Base-by-base conservation (phyloP, 768 basidiomycete genomes). In the Tylopilus felleus region DNA sequence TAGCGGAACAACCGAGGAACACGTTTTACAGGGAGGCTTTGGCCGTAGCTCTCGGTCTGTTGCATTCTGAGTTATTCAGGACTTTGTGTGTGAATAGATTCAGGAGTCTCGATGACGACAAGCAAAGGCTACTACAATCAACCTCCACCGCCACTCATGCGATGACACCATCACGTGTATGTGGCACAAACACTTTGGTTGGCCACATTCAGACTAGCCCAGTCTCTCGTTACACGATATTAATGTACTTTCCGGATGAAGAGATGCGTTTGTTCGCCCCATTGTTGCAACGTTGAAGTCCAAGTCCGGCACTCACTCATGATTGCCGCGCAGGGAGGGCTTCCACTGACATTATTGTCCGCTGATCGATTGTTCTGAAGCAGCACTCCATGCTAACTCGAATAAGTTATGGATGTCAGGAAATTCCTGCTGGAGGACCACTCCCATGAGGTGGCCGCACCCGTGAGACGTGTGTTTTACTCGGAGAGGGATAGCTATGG, bases 11-110 rank as follows among this genome's bases (percentile, higher is more conserved):
- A 31, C 48, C 40, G 35, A 58, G 46, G 49, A 49, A 50, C 38
- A 47, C 3, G 21, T 1, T 41, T 73, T 75, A 85, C 84, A 60
- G 82, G 84, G 50, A 86, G 73, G 45, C 60, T 63, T 63, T 76
- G 72, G 21, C 84, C 84, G 59, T 80, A 86, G 31, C 68, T 75
- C 38, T 64, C 52, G 28, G 19, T 39, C 22, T 58, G 62, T 27
- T 60, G 48, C 62, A 67, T 67, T 43, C 19, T 8, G 41, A 33
- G 21, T 40, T 29, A 19, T 17, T 28, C 2, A 14, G 25, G 16
- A 23, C 5, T 39, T n/a, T 1, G 33, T 25, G 10, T 47, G 19
- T 36, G 39, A 44, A 23, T 31, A 31, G 33, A n/a, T 29, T 10
- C 27, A 27, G 27, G 29, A 2, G 29, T 29, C 6, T 29, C 10